These are phyloP conservation scores for Peniophora sp. DNA, from an alignment of 1,284 basidiomycete species.

Conservation along the genomic window DNA sequence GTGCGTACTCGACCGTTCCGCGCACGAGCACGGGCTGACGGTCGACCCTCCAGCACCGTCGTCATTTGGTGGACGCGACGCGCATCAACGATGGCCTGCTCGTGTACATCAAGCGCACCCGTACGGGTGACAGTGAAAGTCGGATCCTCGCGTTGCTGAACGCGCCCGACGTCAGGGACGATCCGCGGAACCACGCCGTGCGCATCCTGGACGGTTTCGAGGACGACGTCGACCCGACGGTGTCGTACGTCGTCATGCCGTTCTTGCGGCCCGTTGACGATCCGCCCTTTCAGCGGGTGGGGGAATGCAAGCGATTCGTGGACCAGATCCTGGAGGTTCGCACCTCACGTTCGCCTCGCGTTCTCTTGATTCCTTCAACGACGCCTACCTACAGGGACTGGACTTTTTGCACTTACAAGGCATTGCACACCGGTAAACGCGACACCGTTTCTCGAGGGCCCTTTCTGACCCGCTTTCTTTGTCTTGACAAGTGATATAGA, in stretches of 20 bases:
- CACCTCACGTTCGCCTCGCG: background rate
- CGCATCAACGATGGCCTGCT: slow-evolving; percentile 15
- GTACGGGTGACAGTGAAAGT: slow-evolving; percentile 12
- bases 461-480: no score
- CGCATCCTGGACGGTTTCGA: slow-evolving; percentile 22
- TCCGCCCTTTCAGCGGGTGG: slow-evolving; percentile 14
- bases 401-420: slow-evolving; percentile 15
- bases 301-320: slow-evolving; percentile 19
- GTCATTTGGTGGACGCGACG: slow-evolving; percentile 19
- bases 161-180: slow-evolving; percentile 4
- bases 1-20: background rate
- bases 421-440: slow-evolving; percentile 16
- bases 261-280: slow-evolving; percentile 16
- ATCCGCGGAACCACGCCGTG: slow-evolving; percentile 23
- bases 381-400: slow-evolving; percentile 12
- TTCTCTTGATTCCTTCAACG: background rate
- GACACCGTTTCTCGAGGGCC: no score
- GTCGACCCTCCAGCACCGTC: background rate
- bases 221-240: slow-evolving; percentile 8
- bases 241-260: slow-evolving; percentile 22
- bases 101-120: slow-evolving; percentile 19
- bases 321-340: slow-evolving; percentile 19
- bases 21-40: background rate
- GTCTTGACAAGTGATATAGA: slow-evolving; percentile 13
- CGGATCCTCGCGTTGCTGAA: slow-evolving; percentile 14